Percentiles rank a stretch among this genome's conserved stretches.
phyloP scores from a whole-genome alignment of 1,284 basidiomycete species.

The Anthracocystis panici-leucophaei region DNA sequence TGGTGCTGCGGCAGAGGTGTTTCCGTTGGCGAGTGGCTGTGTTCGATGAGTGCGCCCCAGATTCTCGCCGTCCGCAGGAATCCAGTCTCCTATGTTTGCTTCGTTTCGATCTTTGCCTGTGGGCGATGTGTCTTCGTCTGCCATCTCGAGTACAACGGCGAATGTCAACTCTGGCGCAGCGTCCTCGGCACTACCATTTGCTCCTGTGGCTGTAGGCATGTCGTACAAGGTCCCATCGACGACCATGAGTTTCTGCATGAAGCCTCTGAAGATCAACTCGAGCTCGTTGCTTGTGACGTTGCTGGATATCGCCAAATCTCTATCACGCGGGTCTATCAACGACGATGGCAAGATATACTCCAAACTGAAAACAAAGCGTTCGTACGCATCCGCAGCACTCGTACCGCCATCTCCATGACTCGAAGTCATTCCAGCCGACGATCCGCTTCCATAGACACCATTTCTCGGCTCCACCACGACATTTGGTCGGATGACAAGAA shows the following conservation, averaged over 20 bases:
- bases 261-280: conserved; percentile 83
- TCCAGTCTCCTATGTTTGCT: conserved; percentile 45
- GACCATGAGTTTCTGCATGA: conserved; percentile 84
- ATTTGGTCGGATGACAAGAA: conserved; percentile 30
- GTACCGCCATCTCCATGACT: not conserved
- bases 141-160: conserved; percentile 83
- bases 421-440: conserved; percentile 11
- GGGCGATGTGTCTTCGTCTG: conserved; percentile 73
- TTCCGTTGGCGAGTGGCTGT: not conserved
- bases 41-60: conserved; percentile 21
- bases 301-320: conserved; percentile 74
- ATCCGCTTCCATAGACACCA: conserved; percentile 7
- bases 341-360: conserved; percentile 79
- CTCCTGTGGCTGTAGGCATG: conserved; percentile 15
- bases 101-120: conserved; percentile 23
- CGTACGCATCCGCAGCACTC: conserved; percentile 69
- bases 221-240: conserved; percentile 79
- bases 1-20: conserved; percentile 4
- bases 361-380: conserved; percentile 77
- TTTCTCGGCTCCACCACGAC: conserved; percentile 18
- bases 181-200: conserved; percentile 12
- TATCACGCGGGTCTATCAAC: conserved; percentile 77
- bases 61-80: conserved; percentile 38
- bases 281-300: conserved; percentile 78
- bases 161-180: conserved; percentile 77